Conservation (phyloP, 352 stramenopile species). For the Phytophthora pisi region DNA sequence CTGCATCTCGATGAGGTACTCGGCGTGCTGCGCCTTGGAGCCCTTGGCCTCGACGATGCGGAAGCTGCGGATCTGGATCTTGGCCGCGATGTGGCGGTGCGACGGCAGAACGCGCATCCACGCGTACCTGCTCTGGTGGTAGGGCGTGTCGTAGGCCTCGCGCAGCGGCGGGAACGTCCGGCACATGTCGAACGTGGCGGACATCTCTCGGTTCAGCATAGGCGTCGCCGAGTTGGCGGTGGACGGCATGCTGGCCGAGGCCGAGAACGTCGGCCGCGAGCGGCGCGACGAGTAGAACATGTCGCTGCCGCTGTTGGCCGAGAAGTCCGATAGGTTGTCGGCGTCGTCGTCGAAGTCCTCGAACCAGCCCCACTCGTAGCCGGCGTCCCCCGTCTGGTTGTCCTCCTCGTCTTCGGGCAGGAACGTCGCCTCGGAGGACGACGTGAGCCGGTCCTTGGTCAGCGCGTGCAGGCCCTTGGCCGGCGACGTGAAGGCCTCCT, state of each 20-base stretch:
- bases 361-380: slow-evolving; percentile 84
- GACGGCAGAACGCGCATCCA: slow-evolving; percentile 72
- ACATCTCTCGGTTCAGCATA: slow-evolving; percentile 66
- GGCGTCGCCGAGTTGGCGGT: slow-evolving; percentile 29
- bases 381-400: slow-evolving; percentile 27
- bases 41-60: slow-evolving; percentile 68
- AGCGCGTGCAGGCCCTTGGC: slow-evolving; percentile 36
- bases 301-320: slow-evolving; percentile 7
- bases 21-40: slow-evolving; percentile 65
- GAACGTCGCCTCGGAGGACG: slow-evolving; percentile 50
- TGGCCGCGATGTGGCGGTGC: slow-evolving; percentile 77
- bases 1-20: slow-evolving; percentile 83
- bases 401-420: slow-evolving; percentile 50
- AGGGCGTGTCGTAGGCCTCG: slow-evolving; percentile 62
- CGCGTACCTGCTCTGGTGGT: slow-evolving; percentile 61
- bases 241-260: slow-evolving; percentile 19
- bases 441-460: slow-evolving; percentile 58
- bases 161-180: slow-evolving; percentile 68
- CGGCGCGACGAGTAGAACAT: slow-evolving; percentile 45
- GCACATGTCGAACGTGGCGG: slow-evolving; percentile 73
- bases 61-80: slow-evolving; percentile 85
- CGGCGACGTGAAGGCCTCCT: slow-evolving; percentile 58
- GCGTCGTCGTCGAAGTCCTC: slow-evolving; percentile 80
- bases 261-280: slow-evolving; percentile 41
- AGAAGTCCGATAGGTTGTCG: slow-evolving; percentile 33